Evolutionary conservation across 345 rosid genomes (phyloP).

Genomic region (Garcia nutans): DNA sequence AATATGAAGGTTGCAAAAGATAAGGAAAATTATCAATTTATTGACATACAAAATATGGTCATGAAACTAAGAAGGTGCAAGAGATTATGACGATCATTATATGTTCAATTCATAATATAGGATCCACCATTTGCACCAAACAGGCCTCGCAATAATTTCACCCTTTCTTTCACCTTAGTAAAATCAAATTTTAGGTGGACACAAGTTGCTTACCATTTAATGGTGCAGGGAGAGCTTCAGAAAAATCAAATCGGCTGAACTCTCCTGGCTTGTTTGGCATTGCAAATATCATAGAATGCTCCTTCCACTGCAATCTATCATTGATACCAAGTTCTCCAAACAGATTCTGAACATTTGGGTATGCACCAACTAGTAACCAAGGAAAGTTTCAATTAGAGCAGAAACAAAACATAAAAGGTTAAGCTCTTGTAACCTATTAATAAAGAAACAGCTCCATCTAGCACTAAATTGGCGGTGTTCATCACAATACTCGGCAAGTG

Average conservation of each 20-base stretch:
- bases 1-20: neutral
- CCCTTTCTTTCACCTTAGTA: neutral
- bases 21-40: neutral
- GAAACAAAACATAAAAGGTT: neutral
- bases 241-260: constrained; percentile 93
- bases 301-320: constrained; percentile 94
- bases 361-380: constrained; percentile 74
- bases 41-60: no score
- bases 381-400: constrained; percentile 15
- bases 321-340: constrained; percentile 91
- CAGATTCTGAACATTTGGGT: constrained; percentile 88
- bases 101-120: neutral
- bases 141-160: neutral
- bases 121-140: neutral
- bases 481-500: constrained; percentile 1
- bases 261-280: constrained; percentile 97
- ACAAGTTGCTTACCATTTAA: constrained; percentile 61
- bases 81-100: neutral
- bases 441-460: neutral
- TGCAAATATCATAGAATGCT: constrained; percentile 97
- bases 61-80: neutral
- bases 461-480: neutral
- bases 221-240: constrained; percentile 83
- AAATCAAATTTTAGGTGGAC: neutral
- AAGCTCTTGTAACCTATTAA: neutral